Base-by-base conservation (phyloP, 2,329 filamentous ascomycete genomes). In the Talaromyces rugulosus region DNA sequence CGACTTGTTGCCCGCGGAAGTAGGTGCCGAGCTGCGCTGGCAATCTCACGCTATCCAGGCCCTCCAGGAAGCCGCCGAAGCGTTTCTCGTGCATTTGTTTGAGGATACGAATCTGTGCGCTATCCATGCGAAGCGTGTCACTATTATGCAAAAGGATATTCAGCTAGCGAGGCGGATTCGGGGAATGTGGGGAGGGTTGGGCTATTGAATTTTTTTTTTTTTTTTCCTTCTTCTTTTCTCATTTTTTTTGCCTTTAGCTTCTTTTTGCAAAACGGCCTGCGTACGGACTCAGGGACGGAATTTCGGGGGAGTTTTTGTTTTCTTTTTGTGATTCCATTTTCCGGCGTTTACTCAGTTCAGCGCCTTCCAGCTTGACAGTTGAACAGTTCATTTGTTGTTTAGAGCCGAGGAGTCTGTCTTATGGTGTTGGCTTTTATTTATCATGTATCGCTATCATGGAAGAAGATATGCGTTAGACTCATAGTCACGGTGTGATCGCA, bases 81-180 rank as follows among this genome's bases (percentile, higher is more conserved):
- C 94, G 5, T 98, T 96, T 78, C 84, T 98, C 68, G 90, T 98
- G 63, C 93, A 96, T 73, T 82, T 98, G n/a, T 97, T 98, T 73
- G 93, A 97, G 75, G 92, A 96, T 78, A 91, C 91, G 67, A 97
- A 98, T 80, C 85, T 98, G 50, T 97, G 94, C 80, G 95, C 94
- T 65, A 93, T 98, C 70, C 94, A 98, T 78, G 95, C 94, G 65
- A 97, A 96, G 81, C 85, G 94, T 74, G 92, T 98, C 59, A 98
- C 94, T 44, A 96, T 97, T 70, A 94, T 96, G 91, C 92, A 95
- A 78, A 96, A 96, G 80, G 95, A 98, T 77, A 96, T 99, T 70
- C 94, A 97, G 79, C 85, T 98, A 64, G 94, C 94, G 23, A 82
- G 90, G 70, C 81, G 90, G 67, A 92, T 94, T 78, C 83, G 90